These are phyloP conservation scores for Penicillium maclennaniae DNA, from an alignment of 495 filamentous ascomycete genomes.

Conservation along the genomic window DNA sequence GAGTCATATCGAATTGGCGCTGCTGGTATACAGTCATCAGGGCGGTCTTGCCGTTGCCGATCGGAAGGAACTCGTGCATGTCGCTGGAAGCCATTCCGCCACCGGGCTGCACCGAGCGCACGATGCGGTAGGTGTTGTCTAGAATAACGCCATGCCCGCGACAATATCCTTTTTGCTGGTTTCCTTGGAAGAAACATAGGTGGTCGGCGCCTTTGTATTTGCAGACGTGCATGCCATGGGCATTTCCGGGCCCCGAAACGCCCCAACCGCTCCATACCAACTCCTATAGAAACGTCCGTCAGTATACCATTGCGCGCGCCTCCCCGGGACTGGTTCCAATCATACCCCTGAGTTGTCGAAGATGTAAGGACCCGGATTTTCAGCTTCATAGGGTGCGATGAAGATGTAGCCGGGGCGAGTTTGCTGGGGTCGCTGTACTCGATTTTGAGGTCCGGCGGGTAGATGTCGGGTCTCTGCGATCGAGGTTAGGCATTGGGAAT, in stretches of 20 bases:
- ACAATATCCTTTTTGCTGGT: conserved; percentile 51
- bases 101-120: conserved; percentile 40
- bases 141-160: conserved; percentile 53
- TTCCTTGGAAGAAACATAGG: conserved; percentile 52
- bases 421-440: conserved; percentile 26
- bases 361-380: conserved; percentile 44
- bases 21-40: conserved; percentile 56
- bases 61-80: conserved; percentile 50
- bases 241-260: conserved; percentile 37
- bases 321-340: neutral
- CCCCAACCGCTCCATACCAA: conserved; percentile 47
- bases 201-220: conserved; percentile 46
- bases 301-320: conserved; percentile 2
- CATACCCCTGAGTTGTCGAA: conserved; percentile 44
- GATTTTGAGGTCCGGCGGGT: conserved; percentile 31
- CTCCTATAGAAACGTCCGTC: conserved; percentile 29
- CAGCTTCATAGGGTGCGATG: conserved; percentile 37
- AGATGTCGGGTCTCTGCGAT: conserved; percentile 40
- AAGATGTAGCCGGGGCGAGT: conserved; percentile 44
- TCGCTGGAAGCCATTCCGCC: conserved; percentile 47
- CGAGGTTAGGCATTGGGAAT: neutral
- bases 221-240: conserved; percentile 45
- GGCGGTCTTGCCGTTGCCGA: conserved; percentile 47
- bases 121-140: conserved; percentile 48
- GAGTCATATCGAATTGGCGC: conserved; percentile 49